Evolutionary conservation across 805 yeast genomes (phyloP).

Genomic region (Candida rishiriensis): DNA sequence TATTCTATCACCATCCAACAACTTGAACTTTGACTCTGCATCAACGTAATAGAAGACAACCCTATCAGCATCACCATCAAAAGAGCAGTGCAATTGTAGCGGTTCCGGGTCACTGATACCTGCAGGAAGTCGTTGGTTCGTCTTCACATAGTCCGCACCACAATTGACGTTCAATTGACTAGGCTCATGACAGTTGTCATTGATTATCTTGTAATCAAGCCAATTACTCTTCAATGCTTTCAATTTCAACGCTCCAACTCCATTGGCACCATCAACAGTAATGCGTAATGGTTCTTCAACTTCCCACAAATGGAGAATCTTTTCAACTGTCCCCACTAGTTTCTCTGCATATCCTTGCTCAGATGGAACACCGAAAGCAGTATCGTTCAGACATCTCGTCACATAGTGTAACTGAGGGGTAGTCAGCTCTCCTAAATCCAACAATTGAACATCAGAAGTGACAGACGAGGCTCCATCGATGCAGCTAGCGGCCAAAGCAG

Average conservation of each 20-base stretch:
- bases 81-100: slow-evolving; percentile 64
- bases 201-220: slow-evolving; percentile 43
- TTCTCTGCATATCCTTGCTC: slow-evolving; percentile 70
- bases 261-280: slow-evolving; percentile 89
- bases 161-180: slow-evolving; percentile 65
- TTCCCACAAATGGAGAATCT: slow-evolving; percentile 33
- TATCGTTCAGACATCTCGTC: slow-evolving; percentile 68
- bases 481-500: slow-evolving; percentile 52
- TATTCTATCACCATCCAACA: slow-evolving; percentile 91
- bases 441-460: slow-evolving; percentile 41
- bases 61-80: slow-evolving; percentile 97
- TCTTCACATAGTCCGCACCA: slow-evolving; percentile 95
- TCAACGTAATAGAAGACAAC: slow-evolving; percentile 71
- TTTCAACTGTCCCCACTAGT: slow-evolving; percentile 48
- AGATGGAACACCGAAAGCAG: slow-evolving; percentile 52
- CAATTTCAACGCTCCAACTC: slow-evolving; percentile 87
- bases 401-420: slow-evolving; percentile 94
- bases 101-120: slow-evolving; percentile 43
- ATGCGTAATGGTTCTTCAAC: slow-evolving; percentile 31
- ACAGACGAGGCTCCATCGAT: slow-evolving; percentile 55
- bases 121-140: slow-evolving; percentile 73
- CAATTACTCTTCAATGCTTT: slow-evolving; percentile 36
- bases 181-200: slow-evolving; percentile 52
- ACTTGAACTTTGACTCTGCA: slow-evolving; percentile 35
- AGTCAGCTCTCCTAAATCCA: slow-evolving; percentile 69